These are phyloP conservation scores for Populus pruinosa DNA, from an alignment of 345 rosid genomes.

Conservation along the genomic window DNA sequence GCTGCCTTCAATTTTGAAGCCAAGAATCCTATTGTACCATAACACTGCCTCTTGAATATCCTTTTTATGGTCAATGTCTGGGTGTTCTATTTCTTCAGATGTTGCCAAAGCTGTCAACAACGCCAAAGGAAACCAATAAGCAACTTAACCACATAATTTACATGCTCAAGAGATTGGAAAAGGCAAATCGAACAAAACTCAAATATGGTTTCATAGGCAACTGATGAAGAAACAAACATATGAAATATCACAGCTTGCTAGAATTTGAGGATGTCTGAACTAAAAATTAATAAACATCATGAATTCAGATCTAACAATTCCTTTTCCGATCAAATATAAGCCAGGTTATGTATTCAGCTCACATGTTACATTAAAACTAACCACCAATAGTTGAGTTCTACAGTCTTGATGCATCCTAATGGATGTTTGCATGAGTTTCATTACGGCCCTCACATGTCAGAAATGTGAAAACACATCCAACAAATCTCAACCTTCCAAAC, in stretches of 20 bases:
- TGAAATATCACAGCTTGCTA: background rate
- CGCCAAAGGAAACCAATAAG: conserved; percentile 13
- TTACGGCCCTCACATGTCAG: background rate
- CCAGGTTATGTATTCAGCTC: background rate
- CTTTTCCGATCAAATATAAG: background rate
- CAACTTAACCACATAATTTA: background rate
- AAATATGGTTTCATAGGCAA: background rate
- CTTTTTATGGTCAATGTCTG: conserved; percentile 37
- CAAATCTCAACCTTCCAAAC: conserved; percentile 3
- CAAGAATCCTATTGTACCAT: conserved; percentile 81
- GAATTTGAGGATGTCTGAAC: background rate
- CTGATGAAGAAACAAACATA: background rate
- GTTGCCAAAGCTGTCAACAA: conserved; percentile 36
- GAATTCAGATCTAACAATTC: background rate
- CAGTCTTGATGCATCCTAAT: background rate
- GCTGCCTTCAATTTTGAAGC: conserved; percentile 81
- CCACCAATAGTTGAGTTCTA: background rate
- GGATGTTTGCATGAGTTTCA: background rate
- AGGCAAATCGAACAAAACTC: background rate
- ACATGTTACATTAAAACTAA: background rate
- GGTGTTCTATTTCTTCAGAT: conserved; percentile 41
- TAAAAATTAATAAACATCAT: background rate
- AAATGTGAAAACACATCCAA: conserved; percentile 1
- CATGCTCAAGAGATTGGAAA: background rate
- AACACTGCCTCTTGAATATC: conserved; percentile 61